Evolutionary conservation across 345 rosid species (phyloP).

Genomic region (Hypericum androsaemum): DNA sequence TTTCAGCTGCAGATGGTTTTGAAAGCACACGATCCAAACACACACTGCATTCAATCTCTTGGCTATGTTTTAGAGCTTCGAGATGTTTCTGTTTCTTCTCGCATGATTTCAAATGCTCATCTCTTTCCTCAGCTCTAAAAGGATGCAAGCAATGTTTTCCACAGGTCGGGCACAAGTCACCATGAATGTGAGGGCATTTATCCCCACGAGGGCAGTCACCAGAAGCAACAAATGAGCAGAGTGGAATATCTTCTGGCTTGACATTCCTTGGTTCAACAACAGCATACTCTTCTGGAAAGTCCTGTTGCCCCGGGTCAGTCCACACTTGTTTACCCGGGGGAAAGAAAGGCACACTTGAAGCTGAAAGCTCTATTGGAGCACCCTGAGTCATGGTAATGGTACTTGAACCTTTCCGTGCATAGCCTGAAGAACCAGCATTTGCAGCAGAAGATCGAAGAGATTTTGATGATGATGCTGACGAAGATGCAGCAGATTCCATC

Average conservation of each 20-base stretch:
- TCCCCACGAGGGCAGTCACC: conserved; percentile 75
- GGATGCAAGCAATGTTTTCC: conserved; percentile 87
- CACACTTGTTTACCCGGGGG: conserved; percentile 29
- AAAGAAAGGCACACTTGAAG: conserved; percentile 21
- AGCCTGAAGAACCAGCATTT: no score
- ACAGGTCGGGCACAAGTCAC: conserved; percentile 75
- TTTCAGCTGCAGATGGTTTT: conserved; percentile 53
- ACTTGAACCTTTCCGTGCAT: no score
- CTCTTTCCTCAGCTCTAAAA: conserved; percentile 65
- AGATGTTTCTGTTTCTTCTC: conserved; percentile 64
- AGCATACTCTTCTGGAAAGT: conserved; percentile 23
- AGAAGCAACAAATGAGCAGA: conserved; percentile 83
- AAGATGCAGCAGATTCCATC: conserved; percentile 40
- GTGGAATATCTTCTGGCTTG: conserved; percentile 48
- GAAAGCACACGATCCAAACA: conserved; percentile 74
- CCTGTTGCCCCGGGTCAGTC: conserved; percentile 30
- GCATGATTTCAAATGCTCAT: conserved; percentile 66
- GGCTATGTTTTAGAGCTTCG: conserved; percentile 51
- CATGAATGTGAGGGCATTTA: conserved; percentile 79
- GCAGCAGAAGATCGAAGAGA: no score
- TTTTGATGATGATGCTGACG: conserved; percentile 13
- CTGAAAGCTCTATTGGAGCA: conserved; percentile 22
- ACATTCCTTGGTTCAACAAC: conserved; percentile 26
- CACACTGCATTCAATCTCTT: conserved; percentile 62
- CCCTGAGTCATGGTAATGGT: no score